Percentiles rank a stretch among this genome's conserved stretches.
Conservation (phyloP, 129 eudicot species). For the Helichrysum umbraculigerum region DNA sequence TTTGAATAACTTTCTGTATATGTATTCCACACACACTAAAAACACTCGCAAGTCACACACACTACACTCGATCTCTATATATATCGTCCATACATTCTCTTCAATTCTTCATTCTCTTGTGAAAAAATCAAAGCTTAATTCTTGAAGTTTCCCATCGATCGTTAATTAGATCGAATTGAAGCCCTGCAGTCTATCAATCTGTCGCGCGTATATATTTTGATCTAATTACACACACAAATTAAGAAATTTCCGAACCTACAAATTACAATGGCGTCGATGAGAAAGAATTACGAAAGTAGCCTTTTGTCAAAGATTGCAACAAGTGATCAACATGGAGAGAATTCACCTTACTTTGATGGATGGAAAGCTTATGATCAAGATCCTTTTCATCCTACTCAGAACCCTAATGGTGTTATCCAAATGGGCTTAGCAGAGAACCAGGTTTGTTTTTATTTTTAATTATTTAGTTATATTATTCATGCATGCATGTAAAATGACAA, state of each 20-base stretch:
- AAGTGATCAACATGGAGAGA: conserved; percentile 77
- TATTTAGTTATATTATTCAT: background rate
- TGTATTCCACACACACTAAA: conserved; percentile 18
- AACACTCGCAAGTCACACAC: conserved; percentile 19
- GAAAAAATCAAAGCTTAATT: conserved; percentile 1
- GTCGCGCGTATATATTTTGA: no score
- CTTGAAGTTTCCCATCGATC: no score
- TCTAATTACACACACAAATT: background rate
- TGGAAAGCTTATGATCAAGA: conserved; percentile 84
- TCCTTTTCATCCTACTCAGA: conserved; percentile 60
- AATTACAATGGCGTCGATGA: conserved; percentile 15
- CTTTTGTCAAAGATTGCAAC: conserved; percentile 73
- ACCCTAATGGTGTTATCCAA: conserved; percentile 75
- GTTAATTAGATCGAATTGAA: no score
- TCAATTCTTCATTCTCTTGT: conserved; percentile 15
- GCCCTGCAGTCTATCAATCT: no score
- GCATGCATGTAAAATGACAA: background rate
- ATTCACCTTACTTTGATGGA: conserved; percentile 81
- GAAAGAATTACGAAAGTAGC: background rate
- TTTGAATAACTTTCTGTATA: conserved; percentile 6
- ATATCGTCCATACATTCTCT: conserved; percentile 11
- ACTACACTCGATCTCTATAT: conserved; percentile 9
- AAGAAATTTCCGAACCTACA: background rate
- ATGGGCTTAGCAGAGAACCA: conserved; percentile 94
- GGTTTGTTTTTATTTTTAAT: conserved; percentile 34